Conservation (phyloP, 768 basidiomycete genomes). For the Tricholoma bakamatsutake region DNA sequence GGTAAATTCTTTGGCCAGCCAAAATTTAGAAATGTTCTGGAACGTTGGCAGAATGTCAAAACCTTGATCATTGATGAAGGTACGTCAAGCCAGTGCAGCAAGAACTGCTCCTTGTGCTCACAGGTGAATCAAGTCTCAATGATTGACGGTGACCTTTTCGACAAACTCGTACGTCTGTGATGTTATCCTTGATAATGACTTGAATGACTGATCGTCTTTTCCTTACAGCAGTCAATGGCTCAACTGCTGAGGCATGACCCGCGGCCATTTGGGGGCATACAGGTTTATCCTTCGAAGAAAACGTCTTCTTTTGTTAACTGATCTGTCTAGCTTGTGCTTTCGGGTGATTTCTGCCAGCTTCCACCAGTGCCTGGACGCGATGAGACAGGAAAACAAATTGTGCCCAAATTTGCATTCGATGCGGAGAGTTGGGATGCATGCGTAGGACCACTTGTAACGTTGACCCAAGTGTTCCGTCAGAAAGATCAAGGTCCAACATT, state of each 20-base stretch:
- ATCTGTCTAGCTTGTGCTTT: conserved; percentile 60
- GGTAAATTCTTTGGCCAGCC: conserved; percentile 45
- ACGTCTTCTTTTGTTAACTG: background rate
- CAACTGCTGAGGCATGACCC: conserved; percentile 44
- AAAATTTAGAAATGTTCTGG: conserved; percentile 32
- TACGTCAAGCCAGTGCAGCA: conserved; percentile 27
- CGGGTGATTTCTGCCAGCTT: conserved; percentile 89
- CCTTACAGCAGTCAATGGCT: conserved; percentile 54
- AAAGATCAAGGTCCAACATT: conserved; percentile 60
- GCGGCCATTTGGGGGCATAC: conserved; percentile 80
- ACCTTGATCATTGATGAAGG: conserved; percentile 85
- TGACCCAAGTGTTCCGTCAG: conserved; percentile 83
- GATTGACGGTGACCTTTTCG: conserved; percentile 77
- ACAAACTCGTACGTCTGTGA: conserved; percentile 57
- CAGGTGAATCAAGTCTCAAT: conserved; percentile 69
- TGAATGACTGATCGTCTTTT: conserved; percentile 17
- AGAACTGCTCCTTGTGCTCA: background rate
- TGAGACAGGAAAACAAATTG: conserved; percentile 41
- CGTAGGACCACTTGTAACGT: conserved; percentile 45
- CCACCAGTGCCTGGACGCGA: conserved; percentile 66
- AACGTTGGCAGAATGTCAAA: conserved; percentile 56
- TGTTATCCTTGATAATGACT: background rate
- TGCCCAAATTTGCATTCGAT: conserved; percentile 72
- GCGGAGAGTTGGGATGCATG: conserved; percentile 66
- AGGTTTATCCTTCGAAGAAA: conserved; percentile 35